A percentile compares a stretch with the other conserved stretches of the same genome.
Evolutionary conservation across 1,284 basidiomycete species (phyloP).

Genomic region (Agroathelia rolfsii): DNA sequence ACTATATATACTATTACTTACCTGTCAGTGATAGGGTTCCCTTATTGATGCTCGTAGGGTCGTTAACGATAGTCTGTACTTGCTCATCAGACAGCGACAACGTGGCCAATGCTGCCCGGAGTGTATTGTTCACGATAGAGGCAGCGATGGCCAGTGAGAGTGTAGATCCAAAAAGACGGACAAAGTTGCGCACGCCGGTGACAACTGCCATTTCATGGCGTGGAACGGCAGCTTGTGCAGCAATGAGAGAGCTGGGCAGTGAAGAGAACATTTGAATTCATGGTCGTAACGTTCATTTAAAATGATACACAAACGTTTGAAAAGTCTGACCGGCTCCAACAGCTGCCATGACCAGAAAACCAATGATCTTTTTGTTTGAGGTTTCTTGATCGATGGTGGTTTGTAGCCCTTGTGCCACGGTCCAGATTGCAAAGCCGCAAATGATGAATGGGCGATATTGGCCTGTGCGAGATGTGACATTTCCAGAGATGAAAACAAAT

Average conservation of each 20-base stretch:
- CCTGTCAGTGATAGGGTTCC: too few relatives aligned
- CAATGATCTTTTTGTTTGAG: conserved; percentile 41
- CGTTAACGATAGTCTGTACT: conserved; percentile 34
- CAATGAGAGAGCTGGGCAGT: conserved; percentile 54
- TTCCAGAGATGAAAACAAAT: too few relatives aligned
- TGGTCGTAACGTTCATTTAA: conserved; percentile 14
- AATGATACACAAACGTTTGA: neutral
- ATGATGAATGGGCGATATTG: too few relatives aligned
- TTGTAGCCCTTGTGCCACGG: conserved; percentile 58
- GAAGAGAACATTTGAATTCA: conserved; percentile 17
- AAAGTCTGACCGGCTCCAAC: conserved; percentile 47
- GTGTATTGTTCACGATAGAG: conserved; percentile 50
- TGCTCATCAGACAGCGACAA: conserved; percentile 25
- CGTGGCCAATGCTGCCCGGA: conserved; percentile 30
- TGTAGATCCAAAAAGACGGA: conserved; percentile 55
- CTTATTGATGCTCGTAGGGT: too few relatives aligned
- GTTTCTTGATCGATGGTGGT: conserved; percentile 48
- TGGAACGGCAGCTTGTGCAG: conserved; percentile 59
- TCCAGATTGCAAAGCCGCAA: conserved; percentile 66
- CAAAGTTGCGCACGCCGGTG: conserved; percentile 60
- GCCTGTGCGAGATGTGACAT: too few relatives aligned
- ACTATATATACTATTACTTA: too few relatives aligned
- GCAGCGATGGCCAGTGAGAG: conserved; percentile 52
- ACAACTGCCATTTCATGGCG: conserved; percentile 63
- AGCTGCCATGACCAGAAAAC: conserved; percentile 62